phyloP scores from a whole-genome alignment of 1,139 yeast genomes.

The Sugiyamaella sp. region DNA sequence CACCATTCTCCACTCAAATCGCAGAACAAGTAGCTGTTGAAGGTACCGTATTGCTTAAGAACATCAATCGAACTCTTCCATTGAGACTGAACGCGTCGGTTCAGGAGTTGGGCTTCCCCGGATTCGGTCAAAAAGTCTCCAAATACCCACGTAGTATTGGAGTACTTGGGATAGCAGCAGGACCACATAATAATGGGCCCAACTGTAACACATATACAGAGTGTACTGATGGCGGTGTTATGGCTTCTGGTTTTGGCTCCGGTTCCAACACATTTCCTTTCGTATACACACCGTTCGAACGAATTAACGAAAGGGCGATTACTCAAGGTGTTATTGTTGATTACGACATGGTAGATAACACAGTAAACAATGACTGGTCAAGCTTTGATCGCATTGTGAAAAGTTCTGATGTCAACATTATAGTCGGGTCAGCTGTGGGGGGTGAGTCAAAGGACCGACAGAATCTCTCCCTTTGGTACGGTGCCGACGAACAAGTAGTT shows the following conservation, averaged over 20 bases:
- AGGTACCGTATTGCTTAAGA: constrained; percentile 58
- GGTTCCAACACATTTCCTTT: constrained; percentile 57
- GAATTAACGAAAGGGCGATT: constrained; percentile 31
- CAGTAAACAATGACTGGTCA: constrained; percentile 45
- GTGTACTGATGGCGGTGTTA: constrained; percentile 33
- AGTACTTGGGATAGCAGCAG: constrained; percentile 44
- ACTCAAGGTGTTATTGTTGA: constrained; percentile 28
- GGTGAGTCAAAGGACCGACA: constrained; percentile 66
- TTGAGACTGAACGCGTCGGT: constrained; percentile 34
- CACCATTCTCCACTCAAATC: constrained; percentile 51
- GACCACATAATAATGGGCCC: constrained; percentile 44
- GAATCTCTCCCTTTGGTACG: constrained; percentile 60
- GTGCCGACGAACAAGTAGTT: constrained; percentile 58
- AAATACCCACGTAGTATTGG: constrained; percentile 51
- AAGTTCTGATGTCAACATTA: constrained; percentile 55
- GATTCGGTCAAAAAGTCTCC: constrained; percentile 38
- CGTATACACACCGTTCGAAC: constrained; percentile 54
- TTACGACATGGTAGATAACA: constrained; percentile 30
- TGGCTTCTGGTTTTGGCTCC: constrained; percentile 48
- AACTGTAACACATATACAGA: constrained; percentile 40
- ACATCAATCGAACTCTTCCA: constrained; percentile 55
- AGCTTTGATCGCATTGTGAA: constrained; percentile 51
- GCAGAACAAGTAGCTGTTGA: constrained; percentile 61
- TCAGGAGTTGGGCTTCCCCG: background rate
- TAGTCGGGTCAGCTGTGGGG: constrained; percentile 49